Conservation (phyloP, 768 basidiomycete species). For the Astraeus odoratus region DNA sequence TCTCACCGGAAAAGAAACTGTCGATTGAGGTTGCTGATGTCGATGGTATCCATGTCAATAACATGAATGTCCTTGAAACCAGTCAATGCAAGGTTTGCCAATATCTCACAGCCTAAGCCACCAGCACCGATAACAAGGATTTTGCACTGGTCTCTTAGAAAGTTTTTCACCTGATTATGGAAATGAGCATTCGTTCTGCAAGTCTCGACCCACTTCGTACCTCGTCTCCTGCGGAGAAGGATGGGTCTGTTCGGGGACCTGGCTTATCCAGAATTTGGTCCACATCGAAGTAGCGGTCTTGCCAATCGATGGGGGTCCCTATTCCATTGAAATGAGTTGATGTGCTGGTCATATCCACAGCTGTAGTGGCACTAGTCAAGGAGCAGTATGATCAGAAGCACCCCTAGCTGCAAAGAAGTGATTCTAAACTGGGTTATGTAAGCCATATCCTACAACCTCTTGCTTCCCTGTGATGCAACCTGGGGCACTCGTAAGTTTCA, state of each 20-base stretch:
- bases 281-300: conserved; percentile 68
- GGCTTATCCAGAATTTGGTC: conserved; percentile 81
- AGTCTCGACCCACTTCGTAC: conserved; percentile 35
- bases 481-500: conserved; percentile 48
- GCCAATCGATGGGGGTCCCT: conserved; percentile 38
- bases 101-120: conserved; percentile 94
- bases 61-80: conserved; percentile 99
- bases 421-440: conserved; percentile 17
- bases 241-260: conserved; percentile 85
- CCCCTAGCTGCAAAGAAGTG: not conserved
- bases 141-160: conserved; percentile 79
- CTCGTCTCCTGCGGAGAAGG: conserved; percentile 74
- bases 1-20: conserved; percentile 93
- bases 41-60: conserved; percentile 99
- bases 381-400: not conserved
- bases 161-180: conserved; percentile 67
- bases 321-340: conserved; percentile 30
- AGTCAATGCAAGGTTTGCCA: conserved; percentile 90
- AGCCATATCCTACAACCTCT: conserved; percentile 3
- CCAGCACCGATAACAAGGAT: conserved; percentile 98
- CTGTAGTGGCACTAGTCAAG: conserved; percentile 9
- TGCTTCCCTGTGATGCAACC: conserved; percentile 32
- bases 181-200: not conserved
- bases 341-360: conserved; percentile 18
- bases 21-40: conserved; percentile 96